Conservation (phyloP, 2,329 filamentous ascomycete species). For the Dryadomyces quercus-mongolicae region DNA sequence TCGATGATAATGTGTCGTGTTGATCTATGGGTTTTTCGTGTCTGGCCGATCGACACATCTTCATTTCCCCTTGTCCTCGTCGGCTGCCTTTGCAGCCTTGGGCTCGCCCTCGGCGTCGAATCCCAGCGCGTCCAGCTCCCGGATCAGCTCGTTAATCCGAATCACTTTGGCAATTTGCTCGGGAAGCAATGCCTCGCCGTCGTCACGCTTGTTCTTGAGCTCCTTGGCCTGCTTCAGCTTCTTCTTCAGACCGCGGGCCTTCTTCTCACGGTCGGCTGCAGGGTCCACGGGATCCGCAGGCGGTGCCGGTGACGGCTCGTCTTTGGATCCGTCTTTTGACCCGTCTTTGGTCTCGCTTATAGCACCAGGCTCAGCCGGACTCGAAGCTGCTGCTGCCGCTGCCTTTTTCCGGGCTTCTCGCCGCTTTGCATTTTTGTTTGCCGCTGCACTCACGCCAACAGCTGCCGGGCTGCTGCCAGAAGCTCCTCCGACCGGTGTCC, state of each 20-base stretch:
- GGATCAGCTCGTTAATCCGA: conserved; percentile 86
- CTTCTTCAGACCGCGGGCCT: conserved; percentile 82
- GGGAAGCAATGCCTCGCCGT: conserved; percentile 69
- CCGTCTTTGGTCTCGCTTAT: background rate
- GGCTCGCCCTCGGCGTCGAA: conserved; percentile 68
- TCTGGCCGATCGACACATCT: background rate
- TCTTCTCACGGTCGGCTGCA: conserved; percentile 78
- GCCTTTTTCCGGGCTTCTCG: conserved; percentile 46
- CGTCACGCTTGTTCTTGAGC: conserved; percentile 80
- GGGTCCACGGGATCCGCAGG: conserved; percentile 22
- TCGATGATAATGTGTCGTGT: background rate
- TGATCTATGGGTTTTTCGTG: background rate
- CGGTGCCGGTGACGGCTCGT: conserved; percentile 26
- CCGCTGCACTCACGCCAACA: conserved; percentile 33
- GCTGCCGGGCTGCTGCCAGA: conserved; percentile 15
- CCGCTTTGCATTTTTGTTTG: conserved; percentile 79
- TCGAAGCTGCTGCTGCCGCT: conserved; percentile 11
- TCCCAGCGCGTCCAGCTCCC: conserved; percentile 74
- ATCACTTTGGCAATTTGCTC: conserved; percentile 98
- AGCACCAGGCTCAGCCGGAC: too few species aligned
- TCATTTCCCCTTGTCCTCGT: background rate
- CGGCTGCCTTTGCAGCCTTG: conserved; percentile 15
- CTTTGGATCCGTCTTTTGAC: too few species aligned
- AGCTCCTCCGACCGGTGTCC: conserved; percentile 6
- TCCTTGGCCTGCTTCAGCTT: conserved; percentile 91